Evolutionary conservation across 2,329 filamentous ascomycete genomes (phyloP).

Genomic region (Allantophomopsis cytisporea): DNA sequence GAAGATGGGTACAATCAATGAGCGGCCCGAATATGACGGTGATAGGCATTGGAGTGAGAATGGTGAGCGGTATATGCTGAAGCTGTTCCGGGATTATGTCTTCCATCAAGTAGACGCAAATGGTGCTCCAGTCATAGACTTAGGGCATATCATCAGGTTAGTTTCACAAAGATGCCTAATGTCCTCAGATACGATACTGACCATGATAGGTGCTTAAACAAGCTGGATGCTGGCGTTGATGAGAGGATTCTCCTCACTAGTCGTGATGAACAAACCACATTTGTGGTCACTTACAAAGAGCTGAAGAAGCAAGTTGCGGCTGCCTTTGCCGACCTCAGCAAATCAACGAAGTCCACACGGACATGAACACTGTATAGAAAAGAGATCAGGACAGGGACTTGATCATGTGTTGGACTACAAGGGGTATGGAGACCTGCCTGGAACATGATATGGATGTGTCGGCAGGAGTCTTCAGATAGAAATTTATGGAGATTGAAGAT

Average conservation of each 20-base stretch:
- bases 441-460: too few relatives aligned
- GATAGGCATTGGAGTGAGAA: conserved; percentile 80
- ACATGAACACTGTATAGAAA: neutral
- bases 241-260: conserved; percentile 79
- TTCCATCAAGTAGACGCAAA: conserved; percentile 90
- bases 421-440: too few relatives aligned
- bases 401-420: too few relatives aligned
- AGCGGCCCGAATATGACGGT: conserved; percentile 73
- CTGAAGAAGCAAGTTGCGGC: conserved; percentile 52
- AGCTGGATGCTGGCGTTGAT: conserved; percentile 78
- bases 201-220: conserved; percentile 54
- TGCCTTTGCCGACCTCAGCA: conserved; percentile 40
- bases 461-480: too few relatives aligned
- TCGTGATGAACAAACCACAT: conserved; percentile 78
- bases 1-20: conserved; percentile 81
- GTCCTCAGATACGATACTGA: too few relatives aligned
- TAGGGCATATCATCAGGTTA: conserved; percentile 67
- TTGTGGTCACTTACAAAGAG: conserved; percentile 84
- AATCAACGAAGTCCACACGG: conserved; percentile 4
- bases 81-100: conserved; percentile 91
- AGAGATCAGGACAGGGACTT: neutral
- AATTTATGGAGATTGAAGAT: too few relatives aligned
- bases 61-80: conserved; percentile 82
- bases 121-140: conserved; percentile 69
- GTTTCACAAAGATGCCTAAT: neutral